Base-by-base conservation (phyloP, 176 grass and related monocot genomes). In the Carex kokanica region DNA sequence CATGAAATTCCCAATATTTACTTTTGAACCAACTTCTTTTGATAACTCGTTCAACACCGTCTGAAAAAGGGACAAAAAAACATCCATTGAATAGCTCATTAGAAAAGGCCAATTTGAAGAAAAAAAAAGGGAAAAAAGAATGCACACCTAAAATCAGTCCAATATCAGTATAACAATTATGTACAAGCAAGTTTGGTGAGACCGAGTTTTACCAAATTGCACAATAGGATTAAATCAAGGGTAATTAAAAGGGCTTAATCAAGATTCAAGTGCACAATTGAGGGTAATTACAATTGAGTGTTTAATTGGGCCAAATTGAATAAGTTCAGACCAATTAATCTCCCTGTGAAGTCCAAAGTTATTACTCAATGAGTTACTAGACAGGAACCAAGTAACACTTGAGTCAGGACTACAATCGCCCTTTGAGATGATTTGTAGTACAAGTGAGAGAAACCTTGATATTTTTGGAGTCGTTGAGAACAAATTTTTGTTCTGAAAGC, bases 401-500 rank as follows among this genome's bases (percentile, higher is more conserved):
- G 3, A 72, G 17, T 2, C 11, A n/a, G 24, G 32, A n/a, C 25
- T 29, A 52, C 11, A 51, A 36, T 21, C 1, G 18, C 69, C 16
- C 10, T 21, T 78, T 84, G 14, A 36, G 31, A 78, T 1, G 6
- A 29, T 34, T 13, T 8, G 36, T 65, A 32, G 31, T 38, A 83
- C 45, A 40, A 60, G 32, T 60, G 25, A 8, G n/a, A 18, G 11
- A 74, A 84, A 95, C 96, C 91, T 93, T 93, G 47, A 98, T 84
- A 74, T 83, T 92, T 84, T 72, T 86, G 78, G 80, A 91, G 58
- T 95, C 96, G 78, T 93, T 89, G 54, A 90, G 31, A 53, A 95
- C 75, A 88, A 89, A 93, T 60, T 93, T 99, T 87, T 99, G 96
- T 84, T 95, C 96, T 89, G 91, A 88, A 29, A 99, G 88, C 36